Evolutionary conservation across 2,329 filamentous ascomycete genomes (phyloP), one percentile per base, ranked within the genome.

Genomic region (Curvularia spicifera): DNA sequence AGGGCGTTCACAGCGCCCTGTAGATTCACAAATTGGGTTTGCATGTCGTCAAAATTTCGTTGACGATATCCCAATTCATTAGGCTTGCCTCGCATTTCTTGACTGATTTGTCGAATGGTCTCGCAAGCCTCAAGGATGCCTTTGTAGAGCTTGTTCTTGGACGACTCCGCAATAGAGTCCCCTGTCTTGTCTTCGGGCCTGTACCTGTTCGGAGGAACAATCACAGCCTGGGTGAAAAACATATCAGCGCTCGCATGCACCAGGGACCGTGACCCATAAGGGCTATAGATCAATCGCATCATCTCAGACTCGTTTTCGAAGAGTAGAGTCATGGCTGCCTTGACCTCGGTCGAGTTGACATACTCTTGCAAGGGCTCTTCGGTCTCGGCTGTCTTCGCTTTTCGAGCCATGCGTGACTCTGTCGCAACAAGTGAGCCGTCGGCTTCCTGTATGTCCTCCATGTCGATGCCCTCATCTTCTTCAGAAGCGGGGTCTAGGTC

Each of bases 1-100:
- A 99, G 81, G n/a, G 91, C 88, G 74, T 99, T 99, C 61, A 98
- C 91, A 26, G 86, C 83, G 69, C 97, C 93, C 77, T 99, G 95
- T 12, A 99, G 84, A 49, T 89, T 85, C 24, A 92, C 87, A 82
- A 91, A 96, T 3, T 90, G 88, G 66, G 90, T 90, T 65, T 96
- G 89, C 51, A 97, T 84, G 66, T 94, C 89, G 53, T 85, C 84
- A 63, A 93, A 91, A 60, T 88, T 87, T 59, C 89, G 83, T 56
- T 79, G 81, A 57, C 85, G 64, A 58, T 72, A 75, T 20, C 73
- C 73, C 10, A 57, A 53, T 48, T 74, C 70, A 78, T 64, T 80
- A 76, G 53, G 79, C 66, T 56, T 77, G 70, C 64, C 82, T 59
- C 82, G 80, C 53, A 94, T 85, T 66, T 92, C 89, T 57, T 87